A percentile compares a stretch with the other conserved stretches of the same genome.
Conservation (phyloP, 352 stramenopile genomes). For the Plasmopara muralis region DNA sequence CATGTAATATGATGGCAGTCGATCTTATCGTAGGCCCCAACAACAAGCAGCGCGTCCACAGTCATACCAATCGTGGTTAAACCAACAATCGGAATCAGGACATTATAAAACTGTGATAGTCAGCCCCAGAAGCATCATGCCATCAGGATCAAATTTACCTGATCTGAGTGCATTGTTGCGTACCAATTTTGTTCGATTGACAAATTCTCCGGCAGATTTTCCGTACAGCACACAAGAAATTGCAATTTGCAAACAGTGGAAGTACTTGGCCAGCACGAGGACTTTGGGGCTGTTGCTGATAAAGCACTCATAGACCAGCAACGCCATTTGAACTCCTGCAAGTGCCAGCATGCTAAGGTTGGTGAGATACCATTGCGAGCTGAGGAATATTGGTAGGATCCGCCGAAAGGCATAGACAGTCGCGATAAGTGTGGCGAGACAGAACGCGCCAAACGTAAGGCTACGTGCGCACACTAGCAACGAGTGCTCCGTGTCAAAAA, state of each 20-base stretch:
- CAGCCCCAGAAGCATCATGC: too few relatives aligned
- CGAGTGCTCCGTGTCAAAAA: slow-evolving; percentile 28
- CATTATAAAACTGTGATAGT: too few relatives aligned
- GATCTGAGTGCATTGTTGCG: too few relatives aligned
- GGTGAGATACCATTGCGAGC: slow-evolving; percentile 46
- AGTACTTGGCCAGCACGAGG: slow-evolving; percentile 68
- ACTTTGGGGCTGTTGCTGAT: slow-evolving; percentile 48
- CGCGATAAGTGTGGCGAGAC: slow-evolving; percentile 12
- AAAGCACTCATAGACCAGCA: slow-evolving; percentile 61
- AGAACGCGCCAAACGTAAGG: slow-evolving; percentile 51
- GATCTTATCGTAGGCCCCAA: slow-evolving; percentile 38
- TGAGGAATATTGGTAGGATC: slow-evolving; percentile 54
- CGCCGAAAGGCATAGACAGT: slow-evolving; percentile 3
- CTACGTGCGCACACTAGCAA: slow-evolving; percentile 55
- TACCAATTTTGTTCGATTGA: slow-evolving; percentile 20
- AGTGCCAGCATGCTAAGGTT: slow-evolving; percentile 60
- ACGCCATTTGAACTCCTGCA: slow-evolving; percentile 52
- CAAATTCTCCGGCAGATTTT: slow-evolving; percentile 55
- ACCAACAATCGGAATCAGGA: slow-evolving; percentile 39
- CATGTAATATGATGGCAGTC: slow-evolving; percentile 67
- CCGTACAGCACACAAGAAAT: slow-evolving; percentile 67
- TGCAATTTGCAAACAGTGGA: slow-evolving; percentile 55
- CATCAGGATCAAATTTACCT: too few relatives aligned
- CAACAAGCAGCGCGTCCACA: slow-evolving; percentile 38
- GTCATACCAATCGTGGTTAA: slow-evolving; percentile 53